A percentile compares a stretch with the other conserved stretches of the same genome.
These are phyloP conservation scores for Chaetomium fimeti DNA, from an alignment of 495 filamentous ascomycete genomes.

Conservation along the genomic window DNA sequence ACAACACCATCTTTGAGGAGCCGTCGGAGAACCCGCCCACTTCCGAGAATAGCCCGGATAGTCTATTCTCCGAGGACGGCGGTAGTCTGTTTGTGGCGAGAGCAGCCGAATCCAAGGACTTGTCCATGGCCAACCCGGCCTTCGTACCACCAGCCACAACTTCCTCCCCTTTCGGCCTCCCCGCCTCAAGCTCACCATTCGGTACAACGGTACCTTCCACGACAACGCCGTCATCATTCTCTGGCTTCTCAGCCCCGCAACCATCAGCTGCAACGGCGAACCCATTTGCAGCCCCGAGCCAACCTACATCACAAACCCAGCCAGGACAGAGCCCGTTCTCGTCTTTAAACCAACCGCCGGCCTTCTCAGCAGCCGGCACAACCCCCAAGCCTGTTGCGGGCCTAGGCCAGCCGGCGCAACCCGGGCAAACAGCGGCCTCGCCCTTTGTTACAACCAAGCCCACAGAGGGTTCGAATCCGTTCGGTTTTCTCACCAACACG, in stretches of 20 bases:
- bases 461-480: not conserved
- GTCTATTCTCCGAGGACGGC: constrained; percentile 30
- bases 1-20: constrained; percentile 46
- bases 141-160: not conserved
- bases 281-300: constrained; percentile 8
- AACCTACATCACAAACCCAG: not conserved
- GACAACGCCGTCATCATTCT: not conserved
- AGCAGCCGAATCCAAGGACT: not conserved
- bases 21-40: constrained; percentile 5
- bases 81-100: constrained; percentile 37
- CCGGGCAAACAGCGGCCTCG: constrained; percentile 9
- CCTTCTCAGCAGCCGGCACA: not conserved
- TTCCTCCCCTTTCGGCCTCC: not conserved
- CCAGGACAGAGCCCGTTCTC: constrained; percentile 18
- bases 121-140: not conserved
- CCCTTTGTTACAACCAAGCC: constrained; percentile 7
- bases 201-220: not conserved
- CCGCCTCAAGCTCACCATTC: not conserved
- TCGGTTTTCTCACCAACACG: constrained; percentile 3
- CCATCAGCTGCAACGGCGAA: not conserved
- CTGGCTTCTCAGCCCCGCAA: not conserved
- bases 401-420: not conserved
- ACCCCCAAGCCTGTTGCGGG: not conserved
- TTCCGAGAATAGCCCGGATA: constrained; percentile 7
- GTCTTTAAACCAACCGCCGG: not conserved